Evolutionary conservation across 116 monocot species (phyloP).

Genomic region (Iris pallida): DNA sequence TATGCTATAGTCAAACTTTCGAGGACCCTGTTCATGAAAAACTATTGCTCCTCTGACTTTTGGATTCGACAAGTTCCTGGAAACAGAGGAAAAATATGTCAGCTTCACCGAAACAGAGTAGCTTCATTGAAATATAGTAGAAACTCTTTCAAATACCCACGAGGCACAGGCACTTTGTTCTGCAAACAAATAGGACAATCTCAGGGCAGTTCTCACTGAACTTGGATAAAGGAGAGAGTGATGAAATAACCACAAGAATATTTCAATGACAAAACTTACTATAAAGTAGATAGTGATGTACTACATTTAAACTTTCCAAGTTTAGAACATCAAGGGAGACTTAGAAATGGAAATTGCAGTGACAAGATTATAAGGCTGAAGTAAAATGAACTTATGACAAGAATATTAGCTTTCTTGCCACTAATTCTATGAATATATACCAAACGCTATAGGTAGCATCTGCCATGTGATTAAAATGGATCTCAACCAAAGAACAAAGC

Average conservation of each 20-base stretch:
- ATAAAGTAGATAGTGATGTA: too few species aligned
- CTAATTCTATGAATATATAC: neutral
- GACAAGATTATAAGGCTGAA: neutral
- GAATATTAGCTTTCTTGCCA: neutral
- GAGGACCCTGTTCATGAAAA: slow-evolving; percentile 81
- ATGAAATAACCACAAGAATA: too few species aligned
- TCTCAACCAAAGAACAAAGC: too few species aligned
- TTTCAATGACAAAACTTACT: too few species aligned
- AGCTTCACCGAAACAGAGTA: neutral
- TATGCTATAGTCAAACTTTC: slow-evolving; percentile 86
- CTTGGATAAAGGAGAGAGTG: too few species aligned
- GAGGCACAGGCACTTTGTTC: neutral
- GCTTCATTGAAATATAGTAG: too few species aligned
- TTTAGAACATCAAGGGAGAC: too few species aligned
- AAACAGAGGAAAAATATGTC: slow-evolving; percentile 14
- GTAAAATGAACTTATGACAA: neutral
- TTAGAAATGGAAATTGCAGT: too few species aligned
- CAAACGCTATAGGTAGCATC: neutral
- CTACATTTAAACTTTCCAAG: too few species aligned
- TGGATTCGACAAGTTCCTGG: slow-evolving; percentile 81
- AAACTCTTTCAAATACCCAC: neutral
- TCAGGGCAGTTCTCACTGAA: too few species aligned
- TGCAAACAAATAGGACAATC: neutral
- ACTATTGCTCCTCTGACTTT: slow-evolving; percentile 81
- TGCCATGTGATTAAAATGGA: too few species aligned